A percentile compares a stretch with the other conserved stretches of the same genome.
Evolutionary conservation across 371 early-diverging fungal genomes (phyloP).

Genomic region (Gilbertella persicaria): DNA sequence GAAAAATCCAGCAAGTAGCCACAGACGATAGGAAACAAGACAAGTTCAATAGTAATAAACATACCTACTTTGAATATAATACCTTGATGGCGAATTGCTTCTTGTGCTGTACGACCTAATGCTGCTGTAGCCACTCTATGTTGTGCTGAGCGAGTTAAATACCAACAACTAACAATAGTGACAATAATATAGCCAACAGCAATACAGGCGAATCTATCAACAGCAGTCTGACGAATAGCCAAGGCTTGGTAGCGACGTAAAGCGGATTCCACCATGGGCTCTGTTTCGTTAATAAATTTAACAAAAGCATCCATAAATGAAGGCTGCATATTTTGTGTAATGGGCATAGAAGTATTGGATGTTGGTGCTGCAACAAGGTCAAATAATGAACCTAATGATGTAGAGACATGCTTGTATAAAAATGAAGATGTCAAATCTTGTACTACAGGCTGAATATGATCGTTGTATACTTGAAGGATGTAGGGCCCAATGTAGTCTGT

Average conservation of each 20-base stretch:
- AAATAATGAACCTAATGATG: constrained; percentile 2
- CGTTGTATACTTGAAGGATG: not conserved
- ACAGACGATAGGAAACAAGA: constrained; percentile 85
- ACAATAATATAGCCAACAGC: constrained; percentile 37
- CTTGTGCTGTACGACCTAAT: constrained; percentile 45
- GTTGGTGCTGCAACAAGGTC: not conserved
- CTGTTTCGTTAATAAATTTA: constrained; percentile 9
- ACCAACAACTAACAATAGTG: constrained; percentile 31
- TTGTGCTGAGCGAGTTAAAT: constrained; percentile 18
- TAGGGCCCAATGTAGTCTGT: constrained; percentile 10
- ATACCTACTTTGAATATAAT: constrained; percentile 69
- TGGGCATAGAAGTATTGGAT: not conserved
- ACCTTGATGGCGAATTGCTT: constrained; percentile 53
- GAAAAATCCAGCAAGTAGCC: constrained; percentile 80
- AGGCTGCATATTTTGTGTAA: not conserved
- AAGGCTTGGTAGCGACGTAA: constrained; percentile 34
- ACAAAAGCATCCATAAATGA: not conserved
- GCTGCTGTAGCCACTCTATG: constrained; percentile 1
- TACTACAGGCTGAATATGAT: not conserved
- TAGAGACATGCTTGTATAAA: not conserved
- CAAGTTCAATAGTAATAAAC: constrained; percentile 84
- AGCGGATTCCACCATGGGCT: constrained; percentile 9
- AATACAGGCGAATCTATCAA: constrained; percentile 40
- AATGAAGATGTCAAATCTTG: not conserved
- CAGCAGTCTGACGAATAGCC: constrained; percentile 30